Conservation (phyloP, 2,329 filamentous ascomycete genomes). For the Scolecobasidium constrictum region DNA sequence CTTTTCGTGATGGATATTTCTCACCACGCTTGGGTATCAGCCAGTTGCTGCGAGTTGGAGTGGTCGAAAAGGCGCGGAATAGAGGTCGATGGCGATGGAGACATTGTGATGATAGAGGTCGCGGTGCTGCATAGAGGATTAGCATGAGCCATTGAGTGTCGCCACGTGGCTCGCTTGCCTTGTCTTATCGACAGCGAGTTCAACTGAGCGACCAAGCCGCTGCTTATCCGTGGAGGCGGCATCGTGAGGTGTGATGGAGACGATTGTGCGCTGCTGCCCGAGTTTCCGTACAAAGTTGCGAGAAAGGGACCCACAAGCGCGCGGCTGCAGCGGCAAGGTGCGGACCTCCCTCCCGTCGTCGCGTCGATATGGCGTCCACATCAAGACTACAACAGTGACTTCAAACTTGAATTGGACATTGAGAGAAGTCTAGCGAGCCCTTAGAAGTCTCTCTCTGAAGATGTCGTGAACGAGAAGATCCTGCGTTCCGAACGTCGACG, state of each 20-base stretch:
- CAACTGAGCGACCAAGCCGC: conserved; percentile 8
- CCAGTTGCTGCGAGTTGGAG: conserved; percentile 55
- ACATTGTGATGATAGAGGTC: too few relatives aligned
- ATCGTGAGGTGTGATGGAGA: conserved; percentile 1
- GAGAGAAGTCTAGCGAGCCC: too few relatives aligned
- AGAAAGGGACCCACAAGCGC: too few relatives aligned
- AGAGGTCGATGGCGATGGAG: background rate
- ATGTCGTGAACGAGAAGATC: too few relatives aligned
- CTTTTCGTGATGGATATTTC: conserved; percentile 80
- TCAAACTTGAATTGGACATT: too few relatives aligned
- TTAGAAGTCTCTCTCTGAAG: too few relatives aligned
- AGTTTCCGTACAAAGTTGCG: too few relatives aligned
- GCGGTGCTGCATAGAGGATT: conserved; percentile 2
- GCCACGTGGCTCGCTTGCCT: background rate
- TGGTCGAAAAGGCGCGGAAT: conserved; percentile 61
- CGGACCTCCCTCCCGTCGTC: too few relatives aligned
- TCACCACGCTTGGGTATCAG: conserved; percentile 71
- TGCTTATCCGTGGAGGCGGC: conserved; percentile 7
- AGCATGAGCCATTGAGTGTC: background rate
- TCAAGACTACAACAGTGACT: too few relatives aligned
- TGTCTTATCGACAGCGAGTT: conserved; percentile 2
- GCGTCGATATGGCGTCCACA: too few relatives aligned
- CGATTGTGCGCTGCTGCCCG: too few relatives aligned
- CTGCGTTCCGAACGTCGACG: conserved; percentile 1
- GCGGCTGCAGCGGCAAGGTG: too few relatives aligned